Percentiles rank a stretch among this genome's conserved stretches.
Conservation (phyloP, 2,329 filamentous ascomycete genomes). For the Phoma sp. region DNA sequence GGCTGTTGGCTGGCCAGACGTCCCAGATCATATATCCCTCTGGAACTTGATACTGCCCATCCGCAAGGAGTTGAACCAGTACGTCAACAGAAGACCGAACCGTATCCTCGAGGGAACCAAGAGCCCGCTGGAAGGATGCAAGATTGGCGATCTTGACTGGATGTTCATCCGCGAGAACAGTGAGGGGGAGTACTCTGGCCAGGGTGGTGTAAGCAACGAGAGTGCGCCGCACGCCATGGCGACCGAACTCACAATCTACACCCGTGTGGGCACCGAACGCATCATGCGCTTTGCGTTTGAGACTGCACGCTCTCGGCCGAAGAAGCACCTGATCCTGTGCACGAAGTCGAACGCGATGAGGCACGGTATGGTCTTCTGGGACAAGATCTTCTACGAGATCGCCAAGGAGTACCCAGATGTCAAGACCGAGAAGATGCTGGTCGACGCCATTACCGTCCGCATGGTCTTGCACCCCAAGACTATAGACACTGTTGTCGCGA, state of each 20-base stretch:
- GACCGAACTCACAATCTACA: slow-evolving; percentile 58
- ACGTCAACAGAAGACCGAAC: slow-evolving; percentile 69
- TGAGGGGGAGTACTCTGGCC: slow-evolving; percentile 58
- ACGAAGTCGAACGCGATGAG: slow-evolving; percentile 59
- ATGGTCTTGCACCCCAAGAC: slow-evolving; percentile 57
- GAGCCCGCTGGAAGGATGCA: slow-evolving; percentile 50
- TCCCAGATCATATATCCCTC: slow-evolving; percentile 72
- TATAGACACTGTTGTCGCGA: slow-evolving; percentile 58
- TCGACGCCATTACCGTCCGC: slow-evolving; percentile 59
- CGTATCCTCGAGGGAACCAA: slow-evolving; percentile 53
- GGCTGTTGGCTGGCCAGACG: slow-evolving; percentile 66
- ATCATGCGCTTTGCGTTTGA: slow-evolving; percentile 59
- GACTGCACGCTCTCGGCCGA: slow-evolving; percentile 52
- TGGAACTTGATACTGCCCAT: slow-evolving; percentile 74
- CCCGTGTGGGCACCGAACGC: slow-evolving; percentile 54
- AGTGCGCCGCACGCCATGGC: slow-evolving; percentile 51
- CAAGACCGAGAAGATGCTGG: slow-evolving; percentile 58
- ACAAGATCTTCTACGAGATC: slow-evolving; percentile 56
- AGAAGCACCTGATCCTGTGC: slow-evolving; percentile 59
- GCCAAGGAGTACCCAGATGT: slow-evolving; percentile 56
- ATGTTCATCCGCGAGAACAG: slow-evolving; percentile 58
- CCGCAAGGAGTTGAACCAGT: slow-evolving; percentile 71
- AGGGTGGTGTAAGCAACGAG: slow-evolving; percentile 55
- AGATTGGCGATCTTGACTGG: slow-evolving; percentile 54
- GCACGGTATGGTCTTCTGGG: slow-evolving; percentile 60